Percentiles rank a stretch among this genome's conserved stretches.
Conservation (phyloP, 2,329 filamentous ascomycete genomes). For the Calonectria pseudoturangicola region DNA sequence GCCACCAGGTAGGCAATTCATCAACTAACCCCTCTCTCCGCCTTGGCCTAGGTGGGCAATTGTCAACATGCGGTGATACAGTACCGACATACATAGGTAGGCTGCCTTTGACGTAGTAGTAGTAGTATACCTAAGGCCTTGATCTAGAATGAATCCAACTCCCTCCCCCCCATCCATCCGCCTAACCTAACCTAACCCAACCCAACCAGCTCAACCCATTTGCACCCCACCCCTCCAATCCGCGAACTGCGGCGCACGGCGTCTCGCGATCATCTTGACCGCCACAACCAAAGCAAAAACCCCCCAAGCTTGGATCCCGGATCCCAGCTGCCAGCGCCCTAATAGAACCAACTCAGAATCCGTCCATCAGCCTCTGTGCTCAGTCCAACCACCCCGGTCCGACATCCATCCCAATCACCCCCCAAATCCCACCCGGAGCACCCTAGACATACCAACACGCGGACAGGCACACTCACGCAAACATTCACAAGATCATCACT, state of each 20-base stretch:
- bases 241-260: slow-evolving; percentile 48
- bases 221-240: slow-evolving; percentile 29
- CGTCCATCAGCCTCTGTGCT: slow-evolving; percentile 41
- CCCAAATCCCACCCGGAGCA: slow-evolving; percentile 19
- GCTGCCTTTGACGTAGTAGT: slow-evolving; percentile 12
- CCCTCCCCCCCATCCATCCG: background rate
- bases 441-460: slow-evolving; percentile 29
- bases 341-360: slow-evolving; percentile 35
- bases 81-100: slow-evolving; percentile 17
- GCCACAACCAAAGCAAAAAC: slow-evolving; percentile 41
- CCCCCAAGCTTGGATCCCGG: slow-evolving; percentile 28
- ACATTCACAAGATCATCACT: slow-evolving; percentile 31
- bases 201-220: slow-evolving; percentile 26
- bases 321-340: slow-evolving; percentile 23
- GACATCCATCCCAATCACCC: slow-evolving; percentile 32
- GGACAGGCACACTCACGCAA: slow-evolving; percentile 23
- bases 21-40: slow-evolving; percentile 27
- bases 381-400: slow-evolving; percentile 40
- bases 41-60: slow-evolving; percentile 20
- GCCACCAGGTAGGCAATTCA: slow-evolving; percentile 26
- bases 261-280: slow-evolving; percentile 52
- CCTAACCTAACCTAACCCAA: slow-evolving; percentile 29
- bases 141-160: slow-evolving; percentile 30
- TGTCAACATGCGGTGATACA: slow-evolving; percentile 28
- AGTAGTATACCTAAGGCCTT: slow-evolving; percentile 31